Base-by-base conservation (phyloP, 1,139 yeast species). In the Tardiomyces depauwii region DNA sequence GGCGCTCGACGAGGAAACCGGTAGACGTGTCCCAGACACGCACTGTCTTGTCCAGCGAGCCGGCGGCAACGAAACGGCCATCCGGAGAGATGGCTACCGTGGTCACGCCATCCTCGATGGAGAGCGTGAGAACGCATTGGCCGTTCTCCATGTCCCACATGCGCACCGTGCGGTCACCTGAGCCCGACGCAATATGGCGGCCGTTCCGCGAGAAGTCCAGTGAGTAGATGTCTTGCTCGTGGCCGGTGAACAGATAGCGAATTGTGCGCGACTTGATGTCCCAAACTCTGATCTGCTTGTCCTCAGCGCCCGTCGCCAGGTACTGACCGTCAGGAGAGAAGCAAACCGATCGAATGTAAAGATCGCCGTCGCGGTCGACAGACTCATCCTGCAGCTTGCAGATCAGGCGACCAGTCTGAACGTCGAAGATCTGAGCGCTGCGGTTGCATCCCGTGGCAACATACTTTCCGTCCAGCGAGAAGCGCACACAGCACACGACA, bases 271-370 rank as follows among this genome's bases (percentile, higher is more conserved):
- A 79, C 45, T 84, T 77, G 63, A 91, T 78, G 65, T 91, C 96
- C 98, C 98, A 91, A 61, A 91, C 89, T 66, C 98, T 78, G 58
- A 91, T 91, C 62, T 87, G 80, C 67, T 87, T 88, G 68, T 91
- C 98, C 69, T 91, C 98, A 40, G 97, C 97, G 61, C 98, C 98
- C 16, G 97, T 91, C 32, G 97, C 97, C 60, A 91, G 76, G 58
- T 78, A 84, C 66, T 87, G 86, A 47, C 97, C 97, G 68, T 89
- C 96, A 2, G 66, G 61, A 13, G 65, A 56, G 48, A 57, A 52
- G 30, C 54, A 32, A 5, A 57, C 47, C 1, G 95, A 85, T 61
- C 97, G 79, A 57, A 89, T 88, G 68, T 91, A 91, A 60, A 91
- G 73, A 65, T 91, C 97, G 42, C 94, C 72, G 21, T 71, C 72